Evolutionary conservation across 106 monocot species (phyloP).

Genomic region (Gastrodia elata): DNA sequence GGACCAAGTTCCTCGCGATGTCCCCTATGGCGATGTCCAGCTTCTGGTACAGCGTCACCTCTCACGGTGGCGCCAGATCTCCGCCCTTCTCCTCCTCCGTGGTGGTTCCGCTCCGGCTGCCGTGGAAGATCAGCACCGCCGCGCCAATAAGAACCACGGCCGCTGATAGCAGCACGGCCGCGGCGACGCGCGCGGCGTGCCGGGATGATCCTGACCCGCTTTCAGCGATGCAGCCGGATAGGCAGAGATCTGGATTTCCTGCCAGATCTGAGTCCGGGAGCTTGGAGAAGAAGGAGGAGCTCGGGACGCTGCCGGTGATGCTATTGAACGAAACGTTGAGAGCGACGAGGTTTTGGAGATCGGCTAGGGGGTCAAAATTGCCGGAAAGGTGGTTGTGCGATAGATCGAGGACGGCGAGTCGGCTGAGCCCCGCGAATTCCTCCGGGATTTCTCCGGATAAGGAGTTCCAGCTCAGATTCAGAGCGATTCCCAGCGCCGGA

Average conservation of each 20-base stretch:
- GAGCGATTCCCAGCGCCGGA: slow-evolving; percentile 52
- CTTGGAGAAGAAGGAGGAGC: slow-evolving; percentile 58
- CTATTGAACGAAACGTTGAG: slow-evolving; percentile 77
- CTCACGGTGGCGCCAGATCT: slow-evolving; percentile 73
- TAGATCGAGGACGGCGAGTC: slow-evolving; percentile 63
- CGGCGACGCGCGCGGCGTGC: slow-evolving; percentile 28
- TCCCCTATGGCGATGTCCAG: slow-evolving; percentile 48
- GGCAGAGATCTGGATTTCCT: slow-evolving; percentile 54
- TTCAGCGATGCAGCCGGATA: slow-evolving; percentile 24
- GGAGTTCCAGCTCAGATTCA: slow-evolving; percentile 66
- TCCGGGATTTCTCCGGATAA: slow-evolving; percentile 56
- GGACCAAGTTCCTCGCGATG: slow-evolving; percentile 35
- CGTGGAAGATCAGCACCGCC: slow-evolving; percentile 15
- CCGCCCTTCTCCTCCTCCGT: slow-evolving; percentile 33
- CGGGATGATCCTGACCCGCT: not conserved
- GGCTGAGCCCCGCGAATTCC: slow-evolving; percentile 46
- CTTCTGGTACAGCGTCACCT: slow-evolving; percentile 85
- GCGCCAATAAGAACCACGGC: slow-evolving; percentile 24
- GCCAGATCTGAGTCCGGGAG: slow-evolving; percentile 58
- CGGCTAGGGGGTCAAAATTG: slow-evolving; percentile 36
- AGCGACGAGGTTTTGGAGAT: slow-evolving; percentile 71
- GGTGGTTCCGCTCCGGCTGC: slow-evolving; percentile 9
- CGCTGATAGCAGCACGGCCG: slow-evolving; percentile 44
- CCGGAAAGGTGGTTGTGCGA: slow-evolving; percentile 78
- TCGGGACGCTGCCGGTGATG: slow-evolving; percentile 60